Evolutionary conservation across 2,329 filamentous ascomycete species (phyloP).

Genomic region (Scedosporium aurantiacum): DNA sequence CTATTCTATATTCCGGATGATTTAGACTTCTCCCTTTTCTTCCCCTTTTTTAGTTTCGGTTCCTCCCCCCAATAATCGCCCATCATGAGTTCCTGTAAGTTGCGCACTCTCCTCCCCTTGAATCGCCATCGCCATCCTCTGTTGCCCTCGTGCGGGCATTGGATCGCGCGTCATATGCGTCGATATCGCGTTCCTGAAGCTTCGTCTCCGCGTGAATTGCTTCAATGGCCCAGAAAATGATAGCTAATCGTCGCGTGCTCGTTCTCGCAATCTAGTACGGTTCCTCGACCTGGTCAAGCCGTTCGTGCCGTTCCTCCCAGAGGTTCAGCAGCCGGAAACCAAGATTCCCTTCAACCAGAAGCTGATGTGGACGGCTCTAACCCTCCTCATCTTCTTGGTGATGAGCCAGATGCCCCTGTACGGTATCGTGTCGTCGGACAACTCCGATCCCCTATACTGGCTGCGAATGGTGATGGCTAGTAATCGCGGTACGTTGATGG

Average conservation of each 20-base stretch:
- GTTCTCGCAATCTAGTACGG: constrained; percentile 54
- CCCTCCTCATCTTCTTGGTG: constrained; percentile 96
- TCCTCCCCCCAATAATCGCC: constrained; percentile 17
- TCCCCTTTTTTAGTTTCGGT: constrained; percentile 17
- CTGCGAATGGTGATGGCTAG: constrained; percentile 99
- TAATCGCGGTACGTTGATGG: constrained; percentile 95
- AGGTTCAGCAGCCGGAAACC: constrained; percentile 97
- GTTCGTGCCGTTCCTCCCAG: constrained; percentile 97
- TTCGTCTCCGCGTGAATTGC: not conserved
- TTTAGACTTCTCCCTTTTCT: constrained; percentile 10
- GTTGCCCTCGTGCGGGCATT: not conserved
- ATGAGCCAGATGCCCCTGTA: constrained; percentile 99
- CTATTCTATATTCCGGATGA: constrained; percentile 23
- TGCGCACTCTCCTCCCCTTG: not conserved
- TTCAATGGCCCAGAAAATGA: not conserved
- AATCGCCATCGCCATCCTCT: not conserved
- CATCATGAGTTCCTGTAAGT: constrained; percentile 48
- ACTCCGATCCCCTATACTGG: constrained; percentile 98
- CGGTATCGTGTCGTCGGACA: constrained; percentile 97
- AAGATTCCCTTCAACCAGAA: constrained; percentile 99
- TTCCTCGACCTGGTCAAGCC: constrained; percentile 99
- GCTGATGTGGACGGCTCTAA: constrained; percentile 90
- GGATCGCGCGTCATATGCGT: not conserved
- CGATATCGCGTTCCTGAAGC: not conserved
- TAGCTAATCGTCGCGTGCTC: not conserved